Evolutionary conservation across 2,329 filamentous ascomycete genomes (phyloP).

Genomic region (Hymenoscyphus infarciens): DNA sequence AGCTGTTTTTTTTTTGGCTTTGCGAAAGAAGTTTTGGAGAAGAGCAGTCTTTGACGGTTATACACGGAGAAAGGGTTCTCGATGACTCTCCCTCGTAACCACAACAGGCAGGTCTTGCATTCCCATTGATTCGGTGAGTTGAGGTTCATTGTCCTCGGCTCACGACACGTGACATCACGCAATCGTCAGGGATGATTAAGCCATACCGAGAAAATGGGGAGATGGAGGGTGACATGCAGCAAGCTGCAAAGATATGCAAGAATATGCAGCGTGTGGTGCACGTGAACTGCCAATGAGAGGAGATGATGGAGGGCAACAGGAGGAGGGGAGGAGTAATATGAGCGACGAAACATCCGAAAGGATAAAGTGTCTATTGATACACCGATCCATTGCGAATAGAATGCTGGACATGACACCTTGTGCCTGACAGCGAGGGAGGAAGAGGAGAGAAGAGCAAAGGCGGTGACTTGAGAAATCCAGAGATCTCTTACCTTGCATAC

Average conservation of each 20-base stretch:
- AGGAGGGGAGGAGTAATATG: neutral
- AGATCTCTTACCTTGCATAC: conserved; percentile 39
- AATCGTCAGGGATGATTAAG: conserved; percentile 13
- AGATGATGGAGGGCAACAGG: neutral
- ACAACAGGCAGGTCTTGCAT: neutral
- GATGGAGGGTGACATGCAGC: conserved; percentile 9
- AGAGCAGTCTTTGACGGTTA: neutral
- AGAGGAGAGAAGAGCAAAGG: neutral
- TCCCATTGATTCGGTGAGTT: neutral
- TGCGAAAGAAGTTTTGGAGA: conserved; percentile 4
- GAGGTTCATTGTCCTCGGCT: neutral
- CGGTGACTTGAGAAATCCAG: neutral
- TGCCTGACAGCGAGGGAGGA: neutral
- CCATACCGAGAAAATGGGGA: conserved; percentile 9
- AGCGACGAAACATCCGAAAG: neutral
- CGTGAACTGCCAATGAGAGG: conserved; percentile 4
- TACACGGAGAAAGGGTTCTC: neutral
- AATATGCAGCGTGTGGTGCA: conserved; percentile 9
- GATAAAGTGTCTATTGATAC: neutral
- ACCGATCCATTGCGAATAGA: conserved; percentile 3
- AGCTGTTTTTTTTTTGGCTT: conserved; percentile 19
- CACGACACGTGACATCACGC: conserved; percentile 31
- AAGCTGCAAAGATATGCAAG: conserved; percentile 4
- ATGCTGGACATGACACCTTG: conserved; percentile 12
- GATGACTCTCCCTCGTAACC: neutral